Evolutionary conservation across 768 basidiomycete genomes (phyloP).

Genomic region (Candolleomyces eurysporus): DNA sequence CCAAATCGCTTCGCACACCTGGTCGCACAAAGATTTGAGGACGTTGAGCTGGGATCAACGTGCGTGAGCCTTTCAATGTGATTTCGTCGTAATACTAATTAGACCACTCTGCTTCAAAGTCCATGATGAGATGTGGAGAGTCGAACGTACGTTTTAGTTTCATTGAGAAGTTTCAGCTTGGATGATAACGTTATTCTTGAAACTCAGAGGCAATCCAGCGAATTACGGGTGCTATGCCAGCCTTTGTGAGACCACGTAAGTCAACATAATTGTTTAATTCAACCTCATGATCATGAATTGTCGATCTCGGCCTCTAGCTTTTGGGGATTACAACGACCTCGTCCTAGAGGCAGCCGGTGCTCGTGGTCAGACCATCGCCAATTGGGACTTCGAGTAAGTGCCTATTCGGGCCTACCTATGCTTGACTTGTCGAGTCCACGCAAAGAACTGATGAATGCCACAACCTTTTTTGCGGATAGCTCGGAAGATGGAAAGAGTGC

Average conservation of each 20-base stretch:
- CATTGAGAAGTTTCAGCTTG: neutral
- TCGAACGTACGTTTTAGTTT: constrained; percentile 8
- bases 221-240: constrained; percentile 22
- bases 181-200: neutral
- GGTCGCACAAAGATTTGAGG: constrained; percentile 31
- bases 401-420: neutral
- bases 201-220: constrained; percentile 19
- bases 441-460: neutral
- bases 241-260: constrained; percentile 26
- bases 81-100: neutral
- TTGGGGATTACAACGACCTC: constrained; percentile 14
- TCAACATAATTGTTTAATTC: neutral
- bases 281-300: neutral
- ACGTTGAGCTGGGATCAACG: constrained; percentile 26
- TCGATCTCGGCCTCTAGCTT: constrained; percentile 9
- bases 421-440: neutral
- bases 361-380: constrained; percentile 12
- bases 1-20: constrained; percentile 48
- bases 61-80: constrained; percentile 10
- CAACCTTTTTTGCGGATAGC: neutral
- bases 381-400: constrained; percentile 22
- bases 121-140: constrained; percentile 19
- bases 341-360: constrained; percentile 13
- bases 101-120: constrained; percentile 9
- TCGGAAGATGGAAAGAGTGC: constrained; percentile 7